Base-by-base conservation (phyloP, 805 yeast genomes). In the Isabelozyma rhagii region DNA sequence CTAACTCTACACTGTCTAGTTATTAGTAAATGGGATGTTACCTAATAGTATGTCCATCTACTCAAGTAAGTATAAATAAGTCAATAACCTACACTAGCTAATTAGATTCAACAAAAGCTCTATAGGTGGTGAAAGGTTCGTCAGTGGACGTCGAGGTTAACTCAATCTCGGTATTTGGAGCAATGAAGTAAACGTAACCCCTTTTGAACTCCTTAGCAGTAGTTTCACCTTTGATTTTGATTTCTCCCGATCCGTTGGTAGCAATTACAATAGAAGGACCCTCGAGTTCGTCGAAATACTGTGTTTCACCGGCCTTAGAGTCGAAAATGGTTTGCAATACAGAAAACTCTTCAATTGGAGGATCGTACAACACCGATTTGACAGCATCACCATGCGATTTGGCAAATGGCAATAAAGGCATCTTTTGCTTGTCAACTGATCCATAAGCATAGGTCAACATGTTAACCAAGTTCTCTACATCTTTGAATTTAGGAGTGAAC, bases 401-500 rank as follows among this genome's bases (percentile, higher is more conserved):
- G 44, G 74, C 63, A 59, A 85, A 87, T 13, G 71, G 54, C 55
- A 72, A 68, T 28, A 88, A 81, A 44, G 81, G 81, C 94, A 93
- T 89, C 72, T 90, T 91, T 75, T 94, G 99, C 65, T 91, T 91
- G 58, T 84, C 91, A 46, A 93, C 97, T 21, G 96, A 84, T 48
- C 88, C 96, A 61, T 87, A 87, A 27, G 88, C 78, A 67, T 93
- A 94, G 3, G 97, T 92, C 67, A 94, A 82, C 94, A 89, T 89
- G 47, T 80, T 82, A 42, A 94, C 97, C 64, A 94, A 81, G 61
- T 87, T 90, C 51, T 84, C 71, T 52, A 94, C 98, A 69, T 94
- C 99, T 73, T 93, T 94, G 77, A 93, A 94, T 70, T 94, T 94
- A 54, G 99, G 99, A n/a, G 99, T 94, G 78, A 94, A 94, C 11